phyloP scores from a whole-genome alignment of 805 yeast species.

The Danielia reshetovae region DNA sequence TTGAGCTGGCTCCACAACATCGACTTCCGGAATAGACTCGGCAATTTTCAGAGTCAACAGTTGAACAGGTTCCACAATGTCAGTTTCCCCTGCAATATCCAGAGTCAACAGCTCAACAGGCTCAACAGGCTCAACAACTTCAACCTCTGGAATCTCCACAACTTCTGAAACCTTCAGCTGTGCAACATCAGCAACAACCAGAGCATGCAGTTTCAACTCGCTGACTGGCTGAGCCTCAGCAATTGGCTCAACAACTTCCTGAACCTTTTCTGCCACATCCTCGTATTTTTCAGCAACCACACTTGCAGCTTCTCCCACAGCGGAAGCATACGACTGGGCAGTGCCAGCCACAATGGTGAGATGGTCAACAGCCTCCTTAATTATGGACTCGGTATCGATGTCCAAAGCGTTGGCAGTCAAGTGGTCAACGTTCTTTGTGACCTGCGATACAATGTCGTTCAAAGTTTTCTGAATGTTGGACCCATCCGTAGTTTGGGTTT shows the following conservation, averaged over 20 bases:
- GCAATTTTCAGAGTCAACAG: slow-evolving; percentile 1
- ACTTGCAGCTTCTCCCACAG: neutral
- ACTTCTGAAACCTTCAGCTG: neutral
- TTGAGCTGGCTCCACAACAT: neutral
- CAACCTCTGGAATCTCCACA: neutral
- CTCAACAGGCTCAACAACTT: too few relatives aligned
- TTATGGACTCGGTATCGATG: slow-evolving; percentile 12
- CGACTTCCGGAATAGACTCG: neutral
- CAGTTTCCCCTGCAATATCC: neutral
- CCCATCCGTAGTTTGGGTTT: slow-evolving; percentile 2
- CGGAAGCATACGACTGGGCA: neutral
- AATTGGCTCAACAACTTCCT: neutral
- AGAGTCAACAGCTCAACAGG: neutral
- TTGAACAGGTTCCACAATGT: neutral
- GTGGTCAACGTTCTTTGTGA: slow-evolving; percentile 9
- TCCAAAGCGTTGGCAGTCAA: slow-evolving; percentile 5
- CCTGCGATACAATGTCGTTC: slow-evolving; percentile 6
- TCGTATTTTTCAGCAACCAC: neutral
- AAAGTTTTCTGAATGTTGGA: neutral
- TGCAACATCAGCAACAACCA: slow-evolving; percentile 1
- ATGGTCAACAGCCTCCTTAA: slow-evolving; percentile 8
- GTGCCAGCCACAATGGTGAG: slow-evolving; percentile 1
- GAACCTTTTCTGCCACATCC: neutral
- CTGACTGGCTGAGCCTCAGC: neutral
- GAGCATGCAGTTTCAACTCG: neutral